Conservation (phyloP, 768 basidiomycete species). For the Amylocystis lapponica region DNA sequence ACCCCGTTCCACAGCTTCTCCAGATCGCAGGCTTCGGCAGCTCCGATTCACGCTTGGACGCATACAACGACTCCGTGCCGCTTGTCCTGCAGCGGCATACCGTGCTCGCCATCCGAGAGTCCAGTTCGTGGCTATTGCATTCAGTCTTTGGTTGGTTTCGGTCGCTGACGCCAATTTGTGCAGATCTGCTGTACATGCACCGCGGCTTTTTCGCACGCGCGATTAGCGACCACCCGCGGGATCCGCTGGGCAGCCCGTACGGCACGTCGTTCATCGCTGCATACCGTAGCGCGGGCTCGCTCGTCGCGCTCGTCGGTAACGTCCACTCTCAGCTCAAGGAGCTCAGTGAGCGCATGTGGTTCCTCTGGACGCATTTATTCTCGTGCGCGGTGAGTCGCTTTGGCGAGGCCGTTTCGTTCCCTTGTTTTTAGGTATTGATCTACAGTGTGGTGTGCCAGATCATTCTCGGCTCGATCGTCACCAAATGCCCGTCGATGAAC, state of each 20-base stretch:
- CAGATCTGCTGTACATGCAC: constrained; percentile 70
- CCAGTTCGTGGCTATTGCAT: constrained; percentile 36
- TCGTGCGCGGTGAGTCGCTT: constrained; percentile 50
- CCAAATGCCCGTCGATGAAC: constrained; percentile 55
- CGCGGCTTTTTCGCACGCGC: constrained; percentile 71
- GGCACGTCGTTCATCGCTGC: constrained; percentile 64
- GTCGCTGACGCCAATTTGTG: not conserved
- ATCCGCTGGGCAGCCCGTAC: constrained; percentile 68
- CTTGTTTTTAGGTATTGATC: not conserved
- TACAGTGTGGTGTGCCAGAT: constrained; percentile 39
- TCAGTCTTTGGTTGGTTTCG: not conserved
- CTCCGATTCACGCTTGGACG: constrained; percentile 16
- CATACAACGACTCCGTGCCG: constrained; percentile 38
- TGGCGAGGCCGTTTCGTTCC: not conserved
- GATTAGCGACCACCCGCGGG: constrained; percentile 53
- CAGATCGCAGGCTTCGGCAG: constrained; percentile 60
- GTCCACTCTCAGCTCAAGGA: constrained; percentile 61
- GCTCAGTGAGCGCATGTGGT: constrained; percentile 68
- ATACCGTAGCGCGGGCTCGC: constrained; percentile 60
- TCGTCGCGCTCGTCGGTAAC: constrained; percentile 63
- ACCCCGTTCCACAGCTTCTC: constrained; percentile 57
- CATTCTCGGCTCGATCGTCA: constrained; percentile 64
- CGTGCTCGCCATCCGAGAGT: constrained; percentile 62
- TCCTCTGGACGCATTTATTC: constrained; percentile 67
- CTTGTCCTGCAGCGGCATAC: constrained; percentile 65